Evolutionary conservation across 768 basidiomycete genomes (phyloP).

Genomic region (Panaeolus cyanescens): DNA sequence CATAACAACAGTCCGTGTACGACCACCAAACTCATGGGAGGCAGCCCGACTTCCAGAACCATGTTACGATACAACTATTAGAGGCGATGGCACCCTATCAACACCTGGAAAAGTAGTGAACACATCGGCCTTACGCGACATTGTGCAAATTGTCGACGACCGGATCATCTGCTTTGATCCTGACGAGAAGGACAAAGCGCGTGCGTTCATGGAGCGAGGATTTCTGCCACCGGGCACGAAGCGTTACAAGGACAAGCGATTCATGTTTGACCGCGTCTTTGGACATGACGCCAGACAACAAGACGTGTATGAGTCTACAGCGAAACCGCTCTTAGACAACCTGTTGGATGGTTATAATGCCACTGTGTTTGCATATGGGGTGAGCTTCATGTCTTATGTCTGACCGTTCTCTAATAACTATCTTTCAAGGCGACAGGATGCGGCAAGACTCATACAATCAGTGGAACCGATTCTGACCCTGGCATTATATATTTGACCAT

Average conservation of each 20-base stretch:
- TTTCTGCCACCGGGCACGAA: constrained; percentile 87
- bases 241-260: constrained; percentile 94
- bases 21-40: constrained; percentile 86
- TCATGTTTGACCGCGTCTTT: constrained; percentile 96
- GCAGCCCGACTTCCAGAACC: constrained; percentile 81
- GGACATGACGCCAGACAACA: constrained; percentile 78
- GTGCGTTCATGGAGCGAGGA: constrained; percentile 81
- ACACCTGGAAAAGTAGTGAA: constrained; percentile 58
- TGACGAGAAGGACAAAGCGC: constrained; percentile 81
- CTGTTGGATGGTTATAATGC: constrained; percentile 95
- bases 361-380: constrained; percentile 98
- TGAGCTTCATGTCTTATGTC: constrained; percentile 40
- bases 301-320: constrained; percentile 85
- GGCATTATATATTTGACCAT: constrained; percentile 97
- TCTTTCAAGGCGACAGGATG: constrained; percentile 93
- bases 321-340: constrained; percentile 81
- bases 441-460: constrained; percentile 99
- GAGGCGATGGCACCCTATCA: constrained; percentile 86
- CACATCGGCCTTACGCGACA: constrained; percentile 65
- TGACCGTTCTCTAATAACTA: constrained; percentile 9
- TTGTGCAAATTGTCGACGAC: constrained; percentile 91
- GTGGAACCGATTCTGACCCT: constrained; percentile 83
- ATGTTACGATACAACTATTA: constrained; percentile 67
- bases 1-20: constrained; percentile 72
- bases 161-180: constrained; percentile 96